These are phyloP conservation scores for Porcisia deanei DNA, from an alignment of 208 protist species.

Conservation along the genomic window DNA sequence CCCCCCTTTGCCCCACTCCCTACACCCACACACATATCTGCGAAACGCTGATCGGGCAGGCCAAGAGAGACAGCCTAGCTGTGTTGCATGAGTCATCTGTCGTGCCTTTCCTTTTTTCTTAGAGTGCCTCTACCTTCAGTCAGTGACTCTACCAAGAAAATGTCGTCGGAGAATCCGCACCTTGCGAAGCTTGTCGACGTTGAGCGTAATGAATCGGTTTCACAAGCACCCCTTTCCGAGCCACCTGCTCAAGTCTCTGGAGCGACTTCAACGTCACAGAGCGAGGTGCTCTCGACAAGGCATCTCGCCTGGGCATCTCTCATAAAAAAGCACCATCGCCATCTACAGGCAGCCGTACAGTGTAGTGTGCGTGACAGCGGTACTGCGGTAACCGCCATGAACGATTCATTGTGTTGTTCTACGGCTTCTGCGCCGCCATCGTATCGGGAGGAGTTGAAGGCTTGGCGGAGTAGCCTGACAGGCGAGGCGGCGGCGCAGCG, in stretches of 20 bases:
- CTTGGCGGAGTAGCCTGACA: conserved; percentile 29
- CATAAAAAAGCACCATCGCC: conserved; percentile 66
- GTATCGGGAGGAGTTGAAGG: conserved; percentile 32
- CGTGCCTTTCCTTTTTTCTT: neutral
- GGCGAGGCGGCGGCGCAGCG: conserved; percentile 30
- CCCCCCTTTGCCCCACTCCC: too few species aligned
- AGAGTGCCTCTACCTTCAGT: neutral
- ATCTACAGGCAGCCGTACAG: conserved; percentile 34
- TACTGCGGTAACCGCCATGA: neutral
- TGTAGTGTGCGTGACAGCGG: neutral
- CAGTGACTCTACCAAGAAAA: neutral
- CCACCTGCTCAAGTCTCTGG: neutral
- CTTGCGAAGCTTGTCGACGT: neutral
- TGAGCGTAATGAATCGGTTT: neutral
- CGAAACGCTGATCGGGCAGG: neutral
- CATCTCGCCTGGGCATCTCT: conserved; percentile 32
- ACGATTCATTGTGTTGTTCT: neutral
- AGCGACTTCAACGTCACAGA: neutral
- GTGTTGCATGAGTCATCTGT: neutral
- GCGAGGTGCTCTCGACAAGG: neutral
- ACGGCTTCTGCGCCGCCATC: neutral
- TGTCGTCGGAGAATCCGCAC: neutral
- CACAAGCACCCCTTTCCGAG: neutral
- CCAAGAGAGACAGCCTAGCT: neutral
- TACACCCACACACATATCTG: neutral